Base-by-base conservation (phyloP, 2,329 filamentous ascomycete genomes). In the Nothopassalora personata region DNA sequence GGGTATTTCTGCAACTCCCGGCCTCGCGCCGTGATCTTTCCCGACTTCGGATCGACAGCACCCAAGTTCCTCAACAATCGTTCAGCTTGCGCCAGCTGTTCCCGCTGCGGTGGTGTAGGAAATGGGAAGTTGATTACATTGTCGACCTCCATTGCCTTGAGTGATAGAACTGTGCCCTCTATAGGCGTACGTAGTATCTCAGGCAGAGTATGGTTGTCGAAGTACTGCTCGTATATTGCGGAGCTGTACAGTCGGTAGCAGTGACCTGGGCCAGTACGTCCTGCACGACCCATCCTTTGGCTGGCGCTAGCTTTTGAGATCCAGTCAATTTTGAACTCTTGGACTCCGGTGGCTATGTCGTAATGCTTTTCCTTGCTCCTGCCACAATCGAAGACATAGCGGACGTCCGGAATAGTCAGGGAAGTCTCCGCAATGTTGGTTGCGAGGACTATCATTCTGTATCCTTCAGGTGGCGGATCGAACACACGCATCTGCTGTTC, bases 351-450 rank as follows among this genome's bases (percentile, higher is more conserved):
- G 10, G 84, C 78, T n/a, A 85, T 82, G 71, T 97, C 90, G 69
- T 94, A 97, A 59, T 87, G 89, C 63, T 93, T 88, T 73, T 97
- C 92, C 74, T 99, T 99, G 36, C 90, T 88, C 53, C 95, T 83
- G 34, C 94, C 94, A 65, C 90, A 92, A 73, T 97, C 93, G 63
- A 99, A 97, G 8, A 99, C 94, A 70, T 97, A 99, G 60, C 90
- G 86, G 61, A 96, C 92, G 1, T 91, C 92, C 0, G 94, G 93
- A 58, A 99, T 99, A 0, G 94, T 99, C 71, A 99, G 81, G 83
- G 90, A 95, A 0, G 94, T 99, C 75, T 99, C 94, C 0, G 94
- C 94, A 48, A 99, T 91, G 74, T 99, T 99, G 47, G 94, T 99
- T 0, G 94, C 91, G 45, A 99, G 77, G 4, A 99, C 88, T 54